phyloP scores from a whole-genome alignment of 2,329 filamentous ascomycete species.

The Apiospora malaysiana region DNA sequence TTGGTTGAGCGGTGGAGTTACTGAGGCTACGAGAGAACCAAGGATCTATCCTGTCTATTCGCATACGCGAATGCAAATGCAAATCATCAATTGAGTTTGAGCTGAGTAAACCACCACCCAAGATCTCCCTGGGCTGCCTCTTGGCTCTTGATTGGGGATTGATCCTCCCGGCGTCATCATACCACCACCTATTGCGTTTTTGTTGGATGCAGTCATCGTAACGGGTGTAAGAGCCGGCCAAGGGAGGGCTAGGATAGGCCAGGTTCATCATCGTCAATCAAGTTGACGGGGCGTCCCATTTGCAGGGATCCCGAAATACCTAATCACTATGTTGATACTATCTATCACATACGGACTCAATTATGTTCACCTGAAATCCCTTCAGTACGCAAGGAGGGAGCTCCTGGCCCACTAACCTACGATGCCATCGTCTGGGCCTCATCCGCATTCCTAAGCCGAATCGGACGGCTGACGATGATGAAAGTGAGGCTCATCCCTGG shows the following conservation, averaged over 20 bases:
- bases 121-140: not conserved
- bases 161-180: not conserved
- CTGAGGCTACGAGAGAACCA: not conserved
- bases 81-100: not conserved
- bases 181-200: not conserved
- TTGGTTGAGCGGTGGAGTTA: not conserved
- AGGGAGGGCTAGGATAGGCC: not conserved
- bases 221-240: not conserved
- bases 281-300: not conserved
- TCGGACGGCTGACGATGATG: not conserved
- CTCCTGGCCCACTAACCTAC: not conserved
- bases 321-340: not conserved
- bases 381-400: not conserved
- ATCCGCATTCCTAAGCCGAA: not conserved
- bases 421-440: not conserved
- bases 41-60: not conserved
- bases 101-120: not conserved
- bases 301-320: too few species aligned
- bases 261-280: not conserved
- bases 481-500: not conserved
- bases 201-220: not conserved
- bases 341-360: not conserved
- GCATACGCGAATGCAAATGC: not conserved
- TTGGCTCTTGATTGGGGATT: not conserved
- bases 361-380: not conserved